Evolutionary conservation across 495 filamentous ascomycete genomes (phyloP).

Genomic region (Hypoxylon lienhwacheense): DNA sequence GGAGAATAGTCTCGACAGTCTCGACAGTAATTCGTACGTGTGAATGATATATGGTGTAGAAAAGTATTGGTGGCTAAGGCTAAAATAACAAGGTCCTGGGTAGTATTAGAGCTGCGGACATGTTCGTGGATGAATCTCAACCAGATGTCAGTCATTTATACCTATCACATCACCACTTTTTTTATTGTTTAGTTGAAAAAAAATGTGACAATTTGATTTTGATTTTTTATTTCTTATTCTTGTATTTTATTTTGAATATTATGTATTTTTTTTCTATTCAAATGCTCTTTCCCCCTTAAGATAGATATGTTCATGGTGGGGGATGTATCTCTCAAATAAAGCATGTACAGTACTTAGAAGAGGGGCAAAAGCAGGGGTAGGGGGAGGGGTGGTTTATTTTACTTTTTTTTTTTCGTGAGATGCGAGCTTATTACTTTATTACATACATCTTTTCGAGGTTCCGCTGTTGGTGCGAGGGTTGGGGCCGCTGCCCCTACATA

Average conservation of each 20-base stretch:
- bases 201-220: neutral
- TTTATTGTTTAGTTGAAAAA: too few species aligned
- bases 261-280: neutral
- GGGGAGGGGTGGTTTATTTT: too few species aligned
- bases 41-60: too few species aligned
- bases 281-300: neutral
- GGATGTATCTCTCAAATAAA: conserved; percentile 1
- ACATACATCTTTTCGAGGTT: neutral
- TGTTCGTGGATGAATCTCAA: conserved; percentile 14
- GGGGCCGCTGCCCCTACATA: conserved; percentile 3
- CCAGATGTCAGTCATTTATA: conserved; percentile 18
- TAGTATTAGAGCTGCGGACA: conserved; percentile 11
- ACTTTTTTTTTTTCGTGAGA: conserved; percentile 5
- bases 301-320: conserved; percentile 14
- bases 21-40: too few species aligned
- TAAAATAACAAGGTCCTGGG: neutral
- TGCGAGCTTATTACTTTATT: conserved; percentile 8
- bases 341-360: neutral
- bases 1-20: neutral
- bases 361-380: conserved; percentile 10
- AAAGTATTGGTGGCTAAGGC: neutral
- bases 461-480: conserved; percentile 21
- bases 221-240: neutral
- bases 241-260: neutral
- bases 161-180: conserved; percentile 12